Evolutionary conservation across 2,329 filamentous ascomycete species (phyloP).

Genomic region (Aotearoamyces nothofagi): DNA sequence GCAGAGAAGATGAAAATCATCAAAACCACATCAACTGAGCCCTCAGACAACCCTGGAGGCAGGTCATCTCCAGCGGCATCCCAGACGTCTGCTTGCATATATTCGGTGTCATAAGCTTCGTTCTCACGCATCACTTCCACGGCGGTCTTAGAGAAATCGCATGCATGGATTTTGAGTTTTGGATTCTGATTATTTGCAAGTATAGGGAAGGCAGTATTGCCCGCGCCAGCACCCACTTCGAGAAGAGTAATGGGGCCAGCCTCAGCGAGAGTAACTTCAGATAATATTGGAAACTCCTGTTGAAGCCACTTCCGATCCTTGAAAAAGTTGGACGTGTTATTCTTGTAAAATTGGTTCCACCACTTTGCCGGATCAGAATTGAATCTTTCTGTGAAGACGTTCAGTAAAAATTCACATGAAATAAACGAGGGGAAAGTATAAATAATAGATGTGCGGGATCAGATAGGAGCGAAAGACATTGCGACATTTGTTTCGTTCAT

Average conservation of each 20-base stretch:
- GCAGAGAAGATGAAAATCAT: conserved; percentile 98
- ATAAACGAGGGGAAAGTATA: conserved; percentile 4
- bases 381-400: conserved; percentile 57
- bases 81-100: conserved; percentile 88
- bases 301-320: conserved; percentile 96
- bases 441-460: conserved; percentile 24
- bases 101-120: conserved; percentile 54
- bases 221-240: conserved; percentile 88
- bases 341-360: conserved; percentile 98
- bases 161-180: conserved; percentile 73
- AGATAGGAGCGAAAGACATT: conserved; percentile 65
- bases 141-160: conserved; percentile 90
- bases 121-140: conserved; percentile 82
- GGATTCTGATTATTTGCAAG: conserved; percentile 72
- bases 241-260: conserved; percentile 59
- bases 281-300: conserved; percentile 88
- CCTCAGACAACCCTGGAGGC: conserved; percentile 61
- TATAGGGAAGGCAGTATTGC: conserved; percentile 92
- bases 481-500: conserved; percentile 42
- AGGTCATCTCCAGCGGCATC: conserved; percentile 62
- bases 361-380: conserved; percentile 84
- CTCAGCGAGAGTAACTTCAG: conserved; percentile 53
- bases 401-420: no score
- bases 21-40: conserved; percentile 79
- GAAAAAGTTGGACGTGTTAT: conserved; percentile 96